Percentiles rank a stretch among this genome's conserved stretches.
These are phyloP conservation scores for Aristolochia contorta DNA, from an alignment of 164 flowering plant species.

Conservation along the genomic window DNA sequence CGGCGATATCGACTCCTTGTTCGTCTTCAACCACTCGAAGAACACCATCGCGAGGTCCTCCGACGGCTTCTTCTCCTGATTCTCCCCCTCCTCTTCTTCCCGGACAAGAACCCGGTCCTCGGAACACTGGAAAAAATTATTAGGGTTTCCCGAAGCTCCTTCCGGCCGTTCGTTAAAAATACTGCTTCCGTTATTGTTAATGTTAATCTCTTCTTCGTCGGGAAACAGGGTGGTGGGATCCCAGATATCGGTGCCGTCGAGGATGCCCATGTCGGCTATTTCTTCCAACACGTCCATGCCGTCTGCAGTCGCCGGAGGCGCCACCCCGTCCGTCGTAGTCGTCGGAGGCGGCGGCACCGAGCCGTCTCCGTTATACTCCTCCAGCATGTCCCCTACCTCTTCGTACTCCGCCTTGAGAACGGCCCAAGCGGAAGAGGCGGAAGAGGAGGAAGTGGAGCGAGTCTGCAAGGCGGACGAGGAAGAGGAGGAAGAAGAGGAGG, in stretches of 20 bases:
- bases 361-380: no score
- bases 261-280: constrained; percentile 65
- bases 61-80: constrained; percentile 6
- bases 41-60: constrained; percentile 74
- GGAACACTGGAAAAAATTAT: not conserved
- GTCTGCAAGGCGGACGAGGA: constrained; percentile 50
- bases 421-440: constrained; percentile 39
- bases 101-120: not conserved
- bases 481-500: constrained; percentile 57
- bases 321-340: no score
- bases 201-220: constrained; percentile 13
- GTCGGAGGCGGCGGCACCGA: constrained; percentile 5
- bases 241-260: constrained; percentile 52
- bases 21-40: constrained; percentile 84
- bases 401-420: constrained; percentile 35
- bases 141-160: not conserved
- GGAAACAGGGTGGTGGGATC: constrained; percentile 51
- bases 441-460: constrained; percentile 14
- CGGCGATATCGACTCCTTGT: constrained; percentile 77
- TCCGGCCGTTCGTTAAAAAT: constrained; percentile 5
- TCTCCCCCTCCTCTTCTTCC: not conserved
- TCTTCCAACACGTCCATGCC: constrained; percentile 66
- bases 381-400: constrained; percentile 5
- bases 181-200: not conserved
- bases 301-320: constrained; percentile 18